phyloP scores from a whole-genome alignment of 495 filamentous ascomycete genomes.

The Penicillium soppii region DNA sequence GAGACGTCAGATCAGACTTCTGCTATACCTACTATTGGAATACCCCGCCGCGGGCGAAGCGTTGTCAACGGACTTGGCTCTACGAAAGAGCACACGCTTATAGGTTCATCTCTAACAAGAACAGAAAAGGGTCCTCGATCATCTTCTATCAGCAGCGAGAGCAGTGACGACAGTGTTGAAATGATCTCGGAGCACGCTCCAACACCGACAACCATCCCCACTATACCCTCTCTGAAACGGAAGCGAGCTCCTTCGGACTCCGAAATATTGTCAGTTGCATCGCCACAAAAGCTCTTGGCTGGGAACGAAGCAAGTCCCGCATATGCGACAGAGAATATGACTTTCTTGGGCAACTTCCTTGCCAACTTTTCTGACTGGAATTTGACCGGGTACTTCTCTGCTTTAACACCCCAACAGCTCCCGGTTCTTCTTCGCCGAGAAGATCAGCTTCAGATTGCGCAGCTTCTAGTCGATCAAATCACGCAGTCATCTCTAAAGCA shows the following conservation, averaged over 20 bases:
- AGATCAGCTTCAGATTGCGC: conserved; percentile 44
- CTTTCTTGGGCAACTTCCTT: conserved; percentile 46
- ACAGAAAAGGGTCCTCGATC: conserved; percentile 9
- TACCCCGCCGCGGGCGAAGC: conserved; percentile 30
- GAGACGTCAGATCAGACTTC: conserved; percentile 6
- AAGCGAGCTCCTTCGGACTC: conserved; percentile 43
- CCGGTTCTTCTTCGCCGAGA: conserved; percentile 37
- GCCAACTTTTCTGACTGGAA: conserved; percentile 48
- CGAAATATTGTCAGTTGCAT: conserved; percentile 27
- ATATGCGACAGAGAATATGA: conserved; percentile 30
- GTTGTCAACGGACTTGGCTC: neutral
- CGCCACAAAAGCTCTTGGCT: conserved; percentile 28
- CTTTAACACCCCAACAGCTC: conserved; percentile 30
- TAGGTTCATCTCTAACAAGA: neutral
- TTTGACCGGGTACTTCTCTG: conserved; percentile 43
- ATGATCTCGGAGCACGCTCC: conserved; percentile 21
- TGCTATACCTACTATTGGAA: conserved; percentile 43
- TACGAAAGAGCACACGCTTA: neutral
- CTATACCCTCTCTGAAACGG: conserved; percentile 34
- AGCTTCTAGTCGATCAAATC: conserved; percentile 49
- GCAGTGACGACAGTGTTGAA: conserved; percentile 35
- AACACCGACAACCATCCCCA: conserved; percentile 20
- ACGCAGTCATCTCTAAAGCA: conserved; percentile 48
- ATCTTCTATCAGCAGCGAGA: conserved; percentile 27
- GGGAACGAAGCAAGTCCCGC: conserved; percentile 16